phyloP scores from a whole-genome alignment of 2,329 filamentous ascomycete genomes.

The Tolypocladium ovalisporum region DNA sequence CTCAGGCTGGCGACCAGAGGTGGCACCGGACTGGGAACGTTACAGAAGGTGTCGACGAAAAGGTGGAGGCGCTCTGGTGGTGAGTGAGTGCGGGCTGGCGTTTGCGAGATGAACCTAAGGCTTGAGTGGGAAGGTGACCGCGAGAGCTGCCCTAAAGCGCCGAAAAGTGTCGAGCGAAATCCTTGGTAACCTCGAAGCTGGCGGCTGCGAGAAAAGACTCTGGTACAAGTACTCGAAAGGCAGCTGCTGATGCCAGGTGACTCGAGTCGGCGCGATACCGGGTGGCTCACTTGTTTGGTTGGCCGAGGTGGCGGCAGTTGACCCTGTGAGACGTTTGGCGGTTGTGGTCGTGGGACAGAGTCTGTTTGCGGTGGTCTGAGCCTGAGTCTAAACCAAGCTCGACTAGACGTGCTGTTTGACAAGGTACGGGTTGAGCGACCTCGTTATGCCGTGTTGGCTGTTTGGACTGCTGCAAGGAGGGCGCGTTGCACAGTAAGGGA shows the following conservation, averaged over 20 bases:
- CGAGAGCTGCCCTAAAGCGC: not conserved
- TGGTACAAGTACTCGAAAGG: not conserved
- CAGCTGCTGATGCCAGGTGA: not conserved
- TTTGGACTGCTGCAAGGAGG: not conserved
- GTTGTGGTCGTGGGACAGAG: not conserved
- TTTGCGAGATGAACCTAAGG: not conserved
- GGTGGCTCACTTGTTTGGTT: not conserved
- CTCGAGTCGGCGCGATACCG: not conserved
- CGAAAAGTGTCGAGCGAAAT: not conserved
- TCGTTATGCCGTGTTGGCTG: not conserved
- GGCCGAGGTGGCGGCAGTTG: not conserved
- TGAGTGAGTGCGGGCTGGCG: not conserved
- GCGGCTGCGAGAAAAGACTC: not conserved
- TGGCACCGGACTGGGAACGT: slow-evolving; percentile 1
- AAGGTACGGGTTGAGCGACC: not conserved
- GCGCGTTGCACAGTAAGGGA: not conserved
- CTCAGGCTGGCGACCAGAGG: not conserved
- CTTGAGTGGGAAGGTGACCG: slow-evolving; percentile 9
- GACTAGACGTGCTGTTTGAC: not conserved
- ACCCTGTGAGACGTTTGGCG: not conserved
- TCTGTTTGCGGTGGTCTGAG: not conserved
- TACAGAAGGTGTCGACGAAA: slow-evolving; percentile 3
- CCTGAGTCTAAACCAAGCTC: not conserved
- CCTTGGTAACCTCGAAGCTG: not conserved
- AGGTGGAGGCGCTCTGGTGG: not conserved